These are phyloP conservation scores for Penicillium sp. DNA, from an alignment of 2,329 filamentous ascomycete species.

Conservation along the genomic window DNA sequence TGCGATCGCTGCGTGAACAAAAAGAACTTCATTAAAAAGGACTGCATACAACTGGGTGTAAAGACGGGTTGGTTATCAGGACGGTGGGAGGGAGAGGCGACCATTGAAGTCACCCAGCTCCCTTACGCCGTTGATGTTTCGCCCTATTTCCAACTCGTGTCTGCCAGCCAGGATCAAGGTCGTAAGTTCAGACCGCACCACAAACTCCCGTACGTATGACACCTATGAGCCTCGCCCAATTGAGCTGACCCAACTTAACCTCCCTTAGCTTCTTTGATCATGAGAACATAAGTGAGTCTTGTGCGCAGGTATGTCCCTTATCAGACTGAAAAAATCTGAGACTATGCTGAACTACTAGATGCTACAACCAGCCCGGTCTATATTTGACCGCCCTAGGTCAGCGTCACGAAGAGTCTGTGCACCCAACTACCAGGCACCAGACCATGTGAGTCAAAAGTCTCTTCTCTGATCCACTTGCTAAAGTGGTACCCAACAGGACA, in stretches of 20 bases:
- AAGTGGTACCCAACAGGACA: neutral
- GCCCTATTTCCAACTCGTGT: neutral
- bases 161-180: neutral
- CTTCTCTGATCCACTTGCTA: neutral
- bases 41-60: too few species aligned
- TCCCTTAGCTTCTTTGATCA: neutral
- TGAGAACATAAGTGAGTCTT: neutral
- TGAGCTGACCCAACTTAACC: neutral
- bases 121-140: too few species aligned
- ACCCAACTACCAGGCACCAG: neutral
- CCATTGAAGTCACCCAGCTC: too few species aligned
- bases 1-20: too few species aligned
- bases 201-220: neutral
- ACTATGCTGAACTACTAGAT: neutral
- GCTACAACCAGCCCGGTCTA: neutral
- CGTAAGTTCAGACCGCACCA: neutral
- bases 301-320: neutral
- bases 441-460: neutral
- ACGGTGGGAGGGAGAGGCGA: too few species aligned
- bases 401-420: neutral
- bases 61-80: too few species aligned
- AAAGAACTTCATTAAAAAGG: too few species aligned
- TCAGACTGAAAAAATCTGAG: neutral
- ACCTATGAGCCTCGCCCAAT: neutral
- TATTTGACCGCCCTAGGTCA: neutral